Evolutionary conservation across 345 rosid genomes (phyloP), one percentile per base, ranked within the genome.

Genomic region (Populus davidiana): DNA sequence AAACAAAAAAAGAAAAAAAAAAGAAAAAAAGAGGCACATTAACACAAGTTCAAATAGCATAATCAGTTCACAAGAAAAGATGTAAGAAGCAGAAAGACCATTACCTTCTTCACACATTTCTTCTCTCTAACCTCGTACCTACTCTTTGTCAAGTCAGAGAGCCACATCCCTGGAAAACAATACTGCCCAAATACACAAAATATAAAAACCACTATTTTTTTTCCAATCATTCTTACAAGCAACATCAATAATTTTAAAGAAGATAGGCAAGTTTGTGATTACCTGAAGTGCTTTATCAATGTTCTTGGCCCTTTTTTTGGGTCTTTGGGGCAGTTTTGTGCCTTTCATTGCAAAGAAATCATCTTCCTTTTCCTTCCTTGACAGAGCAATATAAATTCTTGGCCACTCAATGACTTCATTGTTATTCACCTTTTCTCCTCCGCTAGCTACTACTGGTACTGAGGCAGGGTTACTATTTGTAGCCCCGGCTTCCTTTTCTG

Each of bases 161-260:
- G 79, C 90, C 90, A 90, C 92, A 90, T 86, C 85, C 94, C 94
- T 73, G 94, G 94, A 76, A 84, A 90, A 82, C 94, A 87, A 83
- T 80, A 89, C 94, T 90, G 88, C 87, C 83, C 70, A 75, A 72
- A 33, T 25, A 38, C 69, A 73, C 27, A 62, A 13, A 56, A 73
- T 9, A 59, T 11, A 27, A 23, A 73, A 73, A 50, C 43, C 65
- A 4, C 0, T 33, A 8, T 43, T 11, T 25, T 25, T 43, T 43
- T 13, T n/a, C n/a, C 3, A 2, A 59, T 59, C 64, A 23, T 59
- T 59, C 14, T 10, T 23, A 25, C 29, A 23, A 8, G 27, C 23
- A n/a, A 56, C 23, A n/a, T 59, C 16, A 59, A 3, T n/a, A 23
- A 59, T 59, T n/a, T 59, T 23, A 9, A 49, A 18, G 36, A 59